Conservation (phyloP, 73 alveolate genomes). For the Tetrahymena thermophila region DNA sequence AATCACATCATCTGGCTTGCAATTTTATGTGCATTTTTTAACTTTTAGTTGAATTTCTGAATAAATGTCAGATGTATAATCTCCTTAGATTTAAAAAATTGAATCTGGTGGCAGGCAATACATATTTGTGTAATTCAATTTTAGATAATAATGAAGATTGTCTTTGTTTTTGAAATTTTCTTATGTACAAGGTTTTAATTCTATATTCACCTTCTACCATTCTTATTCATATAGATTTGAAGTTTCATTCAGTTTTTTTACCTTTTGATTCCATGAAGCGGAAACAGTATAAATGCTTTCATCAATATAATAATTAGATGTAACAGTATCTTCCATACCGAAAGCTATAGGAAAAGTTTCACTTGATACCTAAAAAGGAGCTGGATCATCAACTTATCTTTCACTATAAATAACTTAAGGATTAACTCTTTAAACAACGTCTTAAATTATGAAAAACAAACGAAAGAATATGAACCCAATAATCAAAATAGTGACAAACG, state of each 20-base stretch:
- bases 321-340: background rate
- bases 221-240: background rate
- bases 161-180: background rate
- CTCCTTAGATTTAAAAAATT: background rate
- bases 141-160: background rate
- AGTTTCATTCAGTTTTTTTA: background rate
- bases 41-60: background rate
- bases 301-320: background rate
- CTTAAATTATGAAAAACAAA: background rate
- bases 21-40: background rate
- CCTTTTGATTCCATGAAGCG: background rate
- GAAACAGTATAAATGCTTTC: background rate
- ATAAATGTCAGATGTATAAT: background rate
- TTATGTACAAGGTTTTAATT: background rate
- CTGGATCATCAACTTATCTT: background rate
- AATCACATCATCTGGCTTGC: background rate
- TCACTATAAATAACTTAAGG: background rate
- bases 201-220: background rate
- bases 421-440: background rate
- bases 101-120: background rate
- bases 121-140: background rate
- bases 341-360: background rate
- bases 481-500: background rate
- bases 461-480: background rate
- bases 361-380: background rate